A percentile compares a stretch with the other conserved stretches of the same genome.
Evolutionary conservation across 495 filamentous ascomycete species (phyloP).

Genomic region (Arthonia radiata): DNA sequence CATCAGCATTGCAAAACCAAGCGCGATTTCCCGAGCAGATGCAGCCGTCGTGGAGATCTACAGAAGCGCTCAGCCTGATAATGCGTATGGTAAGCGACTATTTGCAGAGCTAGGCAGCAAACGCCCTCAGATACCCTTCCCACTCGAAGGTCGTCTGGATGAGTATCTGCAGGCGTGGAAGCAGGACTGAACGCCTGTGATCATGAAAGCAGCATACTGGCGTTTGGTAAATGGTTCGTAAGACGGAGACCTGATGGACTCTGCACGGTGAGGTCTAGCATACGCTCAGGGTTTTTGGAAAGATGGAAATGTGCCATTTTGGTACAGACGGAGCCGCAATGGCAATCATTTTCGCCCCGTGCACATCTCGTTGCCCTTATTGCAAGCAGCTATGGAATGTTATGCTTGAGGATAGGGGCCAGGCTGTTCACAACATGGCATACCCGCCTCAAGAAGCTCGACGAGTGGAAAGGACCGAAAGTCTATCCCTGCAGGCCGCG

Average conservation of each 20-base stretch:
- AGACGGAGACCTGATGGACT: neutral
- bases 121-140: neutral
- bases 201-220: neutral
- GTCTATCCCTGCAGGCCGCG: too few species aligned
- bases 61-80: conserved; percentile 1
- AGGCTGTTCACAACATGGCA: too few species aligned
- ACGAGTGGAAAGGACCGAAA: too few species aligned
- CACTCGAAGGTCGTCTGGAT: neutral
- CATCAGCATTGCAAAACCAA: conserved; percentile 31
- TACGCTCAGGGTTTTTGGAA: too few species aligned
- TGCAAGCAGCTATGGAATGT: too few species aligned
- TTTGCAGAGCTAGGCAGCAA: neutral
- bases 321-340: neutral
- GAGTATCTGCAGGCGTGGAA: neutral
- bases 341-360: neutral
- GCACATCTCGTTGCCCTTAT: too few species aligned
- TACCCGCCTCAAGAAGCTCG: too few species aligned
- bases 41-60: conserved; percentile 24
- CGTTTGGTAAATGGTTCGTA: neutral
- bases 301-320: neutral
- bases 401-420: too few species aligned
- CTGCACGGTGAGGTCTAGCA: too few species aligned
- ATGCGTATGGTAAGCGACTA: neutral
- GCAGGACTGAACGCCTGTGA: neutral
- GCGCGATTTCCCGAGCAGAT: conserved; percentile 30